These are phyloP conservation scores for Hericium erinaceus DNA, from an alignment of 768 basidiomycete genomes.

Conservation along the genomic window DNA sequence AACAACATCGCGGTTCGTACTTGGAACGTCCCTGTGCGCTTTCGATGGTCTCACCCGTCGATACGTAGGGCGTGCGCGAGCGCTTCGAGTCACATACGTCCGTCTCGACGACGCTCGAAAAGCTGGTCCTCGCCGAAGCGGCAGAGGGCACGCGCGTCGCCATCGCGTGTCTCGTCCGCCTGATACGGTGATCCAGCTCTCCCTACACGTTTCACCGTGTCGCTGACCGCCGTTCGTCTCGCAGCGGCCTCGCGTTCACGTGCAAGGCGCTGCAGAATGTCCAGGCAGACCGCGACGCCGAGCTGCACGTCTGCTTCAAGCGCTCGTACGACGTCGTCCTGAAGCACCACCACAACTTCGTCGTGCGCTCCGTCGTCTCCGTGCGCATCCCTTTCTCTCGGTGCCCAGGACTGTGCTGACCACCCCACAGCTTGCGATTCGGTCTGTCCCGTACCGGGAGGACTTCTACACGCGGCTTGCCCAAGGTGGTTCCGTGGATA, in stretches of 20 bases:
- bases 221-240: background rate
- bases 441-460: slow-evolving; percentile 48
- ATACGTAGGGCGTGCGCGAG: slow-evolving; percentile 50
- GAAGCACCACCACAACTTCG: slow-evolving; percentile 54
- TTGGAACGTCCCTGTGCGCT: background rate
- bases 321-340: slow-evolving; percentile 63
- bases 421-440: slow-evolving; percentile 26
- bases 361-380: slow-evolving; percentile 55
- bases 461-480: slow-evolving; percentile 58
- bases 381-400: slow-evolving; percentile 35
- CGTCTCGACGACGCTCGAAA: slow-evolving; percentile 48
- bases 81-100: slow-evolving; percentile 36
- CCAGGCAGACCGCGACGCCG: slow-evolving; percentile 41
- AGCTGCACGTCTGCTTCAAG: slow-evolving; percentile 62
- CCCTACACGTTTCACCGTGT: slow-evolving; percentile 1
- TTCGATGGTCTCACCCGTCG: too few relatives aligned
- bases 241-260: slow-evolving; percentile 59
- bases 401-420: background rate
- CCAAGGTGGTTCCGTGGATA: slow-evolving; percentile 45
- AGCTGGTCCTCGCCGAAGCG: slow-evolving; percentile 44
- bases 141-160: slow-evolving; percentile 35
- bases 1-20: slow-evolving; percentile 51
- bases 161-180: slow-evolving; percentile 54
- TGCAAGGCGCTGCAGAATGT: slow-evolving; percentile 59
- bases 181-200: slow-evolving; percentile 43